phyloP scores from a whole-genome alignment of 768 basidiomycete species.

The Tephrocybe sp. region DNA sequence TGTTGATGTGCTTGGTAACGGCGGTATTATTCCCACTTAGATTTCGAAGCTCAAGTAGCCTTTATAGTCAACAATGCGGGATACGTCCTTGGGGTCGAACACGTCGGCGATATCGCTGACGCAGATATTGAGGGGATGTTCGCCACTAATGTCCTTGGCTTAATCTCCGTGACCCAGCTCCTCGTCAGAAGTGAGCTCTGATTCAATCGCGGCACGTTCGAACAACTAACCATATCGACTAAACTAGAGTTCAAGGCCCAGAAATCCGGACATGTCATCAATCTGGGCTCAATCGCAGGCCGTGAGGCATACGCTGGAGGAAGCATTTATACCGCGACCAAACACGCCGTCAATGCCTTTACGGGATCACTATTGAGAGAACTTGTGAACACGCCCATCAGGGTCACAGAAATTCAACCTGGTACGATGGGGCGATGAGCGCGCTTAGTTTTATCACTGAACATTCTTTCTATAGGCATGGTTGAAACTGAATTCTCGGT shows the following conservation, averaged over 20 bases:
- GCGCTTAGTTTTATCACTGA: no score
- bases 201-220: not conserved
- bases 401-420: conserved; percentile 94
- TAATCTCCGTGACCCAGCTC: conserved; percentile 82
- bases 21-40: conserved; percentile 15
- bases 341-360: conserved; percentile 86
- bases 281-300: conserved; percentile 92
- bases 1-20: conserved; percentile 79
- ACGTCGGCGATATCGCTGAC: conserved; percentile 78
- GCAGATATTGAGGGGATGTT: conserved; percentile 85
- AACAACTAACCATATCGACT: not conserved
- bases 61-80: conserved; percentile 69
- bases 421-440: no score
- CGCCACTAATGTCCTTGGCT: conserved; percentile 77
- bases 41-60: conserved; percentile 1
- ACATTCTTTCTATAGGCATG: conserved; percentile 55
- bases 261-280: conserved; percentile 87
- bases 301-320: conserved; percentile 88
- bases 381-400: conserved; percentile 88
- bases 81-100: conserved; percentile 85
- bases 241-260: conserved; percentile 76
- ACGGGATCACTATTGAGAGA: conserved; percentile 80
- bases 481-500: conserved; percentile 94
- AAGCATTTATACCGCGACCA: conserved; percentile 91
- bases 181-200: conserved; percentile 51